A percentile compares a stretch with the other conserved stretches of the same genome.
Conservation (phyloP, 306 rosid genomes). For the Geum urbanum region DNA sequence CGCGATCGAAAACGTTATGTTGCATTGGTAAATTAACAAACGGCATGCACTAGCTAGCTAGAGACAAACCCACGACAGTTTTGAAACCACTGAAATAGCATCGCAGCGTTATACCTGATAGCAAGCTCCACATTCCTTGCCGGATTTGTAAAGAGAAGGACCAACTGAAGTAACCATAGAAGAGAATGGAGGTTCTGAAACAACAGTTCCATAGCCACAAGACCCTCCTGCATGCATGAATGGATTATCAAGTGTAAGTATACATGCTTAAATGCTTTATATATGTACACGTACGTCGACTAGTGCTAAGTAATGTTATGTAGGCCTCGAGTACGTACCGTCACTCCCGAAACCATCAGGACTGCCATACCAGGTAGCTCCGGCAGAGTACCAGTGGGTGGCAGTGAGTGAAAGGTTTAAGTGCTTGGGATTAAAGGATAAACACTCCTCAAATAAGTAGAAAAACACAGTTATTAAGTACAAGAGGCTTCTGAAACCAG, state of each 20-base stretch:
- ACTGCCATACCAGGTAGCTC: constrained; percentile 50
- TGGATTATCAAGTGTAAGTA: neutral
- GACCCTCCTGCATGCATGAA: constrained; percentile 34
- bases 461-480: constrained; percentile 17
- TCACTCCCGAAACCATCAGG: constrained; percentile 36
- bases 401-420: constrained; percentile 23
- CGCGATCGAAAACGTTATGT: neutral
- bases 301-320: too few relatives aligned
- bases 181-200: constrained; percentile 38
- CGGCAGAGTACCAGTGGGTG: constrained; percentile 34
- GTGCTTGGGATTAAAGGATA: constrained; percentile 21
- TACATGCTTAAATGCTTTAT: neutral
- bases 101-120: constrained; percentile 31
- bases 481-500: neutral
- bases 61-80: neutral
- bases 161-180: constrained; percentile 38
- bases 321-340: constrained; percentile 17
- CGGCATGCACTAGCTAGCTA: too few relatives aligned
- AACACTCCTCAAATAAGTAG: constrained; percentile 24
- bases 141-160: constrained; percentile 36
- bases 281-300: too few relatives aligned
- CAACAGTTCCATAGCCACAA: constrained; percentile 47
- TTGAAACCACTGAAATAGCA: neutral
- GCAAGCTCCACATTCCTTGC: constrained; percentile 47
- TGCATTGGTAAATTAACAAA: too few relatives aligned